phyloP scores from a whole-genome alignment of 495 filamentous ascomycete genomes.

The Podospora sp. region DNA sequence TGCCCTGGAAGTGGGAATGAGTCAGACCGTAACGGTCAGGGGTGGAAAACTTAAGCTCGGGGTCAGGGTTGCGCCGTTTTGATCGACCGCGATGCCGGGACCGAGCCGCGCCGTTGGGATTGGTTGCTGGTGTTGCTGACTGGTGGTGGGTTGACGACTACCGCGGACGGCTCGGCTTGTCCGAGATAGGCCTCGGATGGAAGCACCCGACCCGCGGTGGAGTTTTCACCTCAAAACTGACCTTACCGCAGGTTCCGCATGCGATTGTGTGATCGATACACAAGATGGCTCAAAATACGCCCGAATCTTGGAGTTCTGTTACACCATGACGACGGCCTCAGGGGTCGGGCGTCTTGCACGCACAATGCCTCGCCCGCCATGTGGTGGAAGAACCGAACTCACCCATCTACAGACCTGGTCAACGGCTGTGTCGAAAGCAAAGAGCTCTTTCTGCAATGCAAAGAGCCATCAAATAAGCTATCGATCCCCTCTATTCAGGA shows the following conservation, averaged over 20 bases:
- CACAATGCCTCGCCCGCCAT: too few species aligned
- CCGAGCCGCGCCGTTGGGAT: neutral
- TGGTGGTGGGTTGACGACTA: neutral
- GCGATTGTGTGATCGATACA: neutral
- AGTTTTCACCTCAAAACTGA: neutral
- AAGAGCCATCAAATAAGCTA: too few species aligned
- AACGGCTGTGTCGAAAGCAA: too few species aligned
- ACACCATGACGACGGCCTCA: too few species aligned
- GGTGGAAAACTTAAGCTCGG: neutral
- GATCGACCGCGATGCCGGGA: neutral
- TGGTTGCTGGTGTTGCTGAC: neutral
- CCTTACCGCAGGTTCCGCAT: neutral
- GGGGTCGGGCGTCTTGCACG: too few species aligned
- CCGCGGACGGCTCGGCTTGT: neutral
- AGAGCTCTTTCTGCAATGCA: too few species aligned
- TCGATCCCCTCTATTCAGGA: too few species aligned
- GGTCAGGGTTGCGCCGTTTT: neutral
- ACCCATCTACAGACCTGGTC: too few species aligned
- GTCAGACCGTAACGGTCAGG: neutral
- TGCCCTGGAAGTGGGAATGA: neutral
- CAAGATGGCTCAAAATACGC: neutral
- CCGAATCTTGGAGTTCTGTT: too few species aligned
- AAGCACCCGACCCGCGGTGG: neutral
- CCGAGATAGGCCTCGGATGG: neutral
- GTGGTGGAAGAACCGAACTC: too few species aligned